These are phyloP conservation scores for Huiozyma naganishii DNA, from an alignment of 805 yeast species.

Conservation along the genomic window DNA sequence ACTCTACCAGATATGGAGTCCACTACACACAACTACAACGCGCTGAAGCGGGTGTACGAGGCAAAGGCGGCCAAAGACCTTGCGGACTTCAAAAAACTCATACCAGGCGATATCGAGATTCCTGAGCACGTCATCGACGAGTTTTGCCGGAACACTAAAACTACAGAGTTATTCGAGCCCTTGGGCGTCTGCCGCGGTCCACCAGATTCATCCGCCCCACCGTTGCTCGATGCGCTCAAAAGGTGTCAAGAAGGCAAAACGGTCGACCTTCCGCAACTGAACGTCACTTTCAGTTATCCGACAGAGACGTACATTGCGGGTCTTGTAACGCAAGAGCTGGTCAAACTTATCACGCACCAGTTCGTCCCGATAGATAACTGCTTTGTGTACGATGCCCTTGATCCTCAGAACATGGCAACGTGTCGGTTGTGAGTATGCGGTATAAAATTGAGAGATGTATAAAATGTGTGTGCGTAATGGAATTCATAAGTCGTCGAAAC, in stretches of 20 bases:
- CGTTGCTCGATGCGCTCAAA: neutral
- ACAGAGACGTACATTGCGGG: constrained; percentile 61
- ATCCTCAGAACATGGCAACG: constrained; percentile 35
- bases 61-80: constrained; percentile 44
- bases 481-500: constrained; percentile 48
- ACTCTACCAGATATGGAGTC: constrained; percentile 84
- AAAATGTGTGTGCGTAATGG: neutral
- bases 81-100: constrained; percentile 29
- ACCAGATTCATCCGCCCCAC: neutral
- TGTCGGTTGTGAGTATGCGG: constrained; percentile 24
- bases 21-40: constrained; percentile 50
- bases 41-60: constrained; percentile 47
- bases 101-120: neutral
- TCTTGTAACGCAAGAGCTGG: constrained; percentile 70
- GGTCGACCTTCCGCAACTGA: neutral
- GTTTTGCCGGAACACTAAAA: neutral
- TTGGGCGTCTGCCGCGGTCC: too few species aligned
- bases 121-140: neutral
- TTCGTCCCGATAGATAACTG: constrained; percentile 68
- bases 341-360: constrained; percentile 68
- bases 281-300: neutral
- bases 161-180: neutral
- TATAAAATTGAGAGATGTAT: neutral
- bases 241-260: neutral
- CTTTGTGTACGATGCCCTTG: constrained; percentile 62